These are phyloP conservation scores for Clavulina sp. DNA, from an alignment of 768 basidiomycete genomes.

Conservation along the genomic window DNA sequence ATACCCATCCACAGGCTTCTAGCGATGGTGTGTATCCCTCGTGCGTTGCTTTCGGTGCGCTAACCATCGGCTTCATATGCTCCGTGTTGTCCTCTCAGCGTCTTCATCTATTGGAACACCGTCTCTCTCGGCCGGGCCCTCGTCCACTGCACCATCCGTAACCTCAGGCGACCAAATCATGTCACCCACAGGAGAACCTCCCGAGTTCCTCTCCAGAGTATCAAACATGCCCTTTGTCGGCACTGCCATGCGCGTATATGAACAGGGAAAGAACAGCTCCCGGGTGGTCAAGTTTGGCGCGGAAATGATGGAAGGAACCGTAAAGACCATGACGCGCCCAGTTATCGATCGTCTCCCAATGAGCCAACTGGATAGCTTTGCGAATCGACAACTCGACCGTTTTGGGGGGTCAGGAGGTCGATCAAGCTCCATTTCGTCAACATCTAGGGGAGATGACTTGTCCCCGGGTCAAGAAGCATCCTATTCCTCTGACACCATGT, in stretches of 20 bases:
- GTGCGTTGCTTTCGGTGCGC: too few relatives aligned
- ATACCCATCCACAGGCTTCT: too few relatives aligned
- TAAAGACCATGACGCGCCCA: conserved; percentile 63
- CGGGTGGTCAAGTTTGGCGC: conserved; percentile 80
- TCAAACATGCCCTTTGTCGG: conserved; percentile 56
- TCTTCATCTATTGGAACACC: conserved; percentile 10
- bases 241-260: conserved; percentile 55
- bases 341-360: conserved; percentile 68
- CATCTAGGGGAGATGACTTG: conserved; percentile 2
- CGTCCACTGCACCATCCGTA: conserved; percentile 11
- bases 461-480: neutral
- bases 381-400: conserved; percentile 71
- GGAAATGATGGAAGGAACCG: conserved; percentile 70
- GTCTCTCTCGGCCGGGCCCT: conserved; percentile 11
- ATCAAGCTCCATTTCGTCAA: neutral
- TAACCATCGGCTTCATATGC: neutral
- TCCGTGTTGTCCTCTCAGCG: neutral
- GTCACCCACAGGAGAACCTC: conserved; percentile 4
- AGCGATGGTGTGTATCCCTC: too few relatives aligned
- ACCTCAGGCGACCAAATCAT: neutral
- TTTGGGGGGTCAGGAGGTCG: conserved; percentile 22
- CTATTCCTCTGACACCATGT: neutral
- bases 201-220: conserved; percentile 35
- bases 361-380: conserved; percentile 58
- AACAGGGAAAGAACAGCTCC: conserved; percentile 68